Base-by-base conservation (phyloP, 306 rosid species). In the Pyrus bretschneideri region DNA sequence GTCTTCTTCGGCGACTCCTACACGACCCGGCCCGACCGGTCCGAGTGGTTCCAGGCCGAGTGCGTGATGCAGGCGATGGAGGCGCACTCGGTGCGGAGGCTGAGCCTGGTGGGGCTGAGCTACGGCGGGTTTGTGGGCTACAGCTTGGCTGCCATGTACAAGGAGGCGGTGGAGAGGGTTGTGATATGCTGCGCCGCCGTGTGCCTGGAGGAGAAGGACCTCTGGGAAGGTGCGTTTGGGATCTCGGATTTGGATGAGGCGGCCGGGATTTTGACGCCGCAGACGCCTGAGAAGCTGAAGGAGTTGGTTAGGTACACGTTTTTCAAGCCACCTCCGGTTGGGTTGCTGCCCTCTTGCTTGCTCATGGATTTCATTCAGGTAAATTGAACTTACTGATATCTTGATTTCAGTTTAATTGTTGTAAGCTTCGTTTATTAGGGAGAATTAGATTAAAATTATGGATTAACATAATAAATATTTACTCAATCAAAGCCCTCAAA, bases 41-140 rank as follows among this genome's bases (percentile, higher is more conserved):
- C 78, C 13, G 98, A 91, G 54, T 45, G 67, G 45, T 90, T 93
- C 79, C 98, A 93, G 74, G 96, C 96, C 21, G 85, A 90, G 85
- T 90, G 98, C 80, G 72, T 93, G 77, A 84, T 86, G 90, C 85
- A 85, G 29, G 85, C 84, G 25, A 81, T 91, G 96, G 91, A 90
- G 83, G 89, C 83, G 58, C 73, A 88, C 66, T 69, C 87, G 19
- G 96, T 85, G 17, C 10, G 25, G 71, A 81, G 64, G 72, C 25
- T 93, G 80, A 83, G 81, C 49, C 21, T 91, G 55, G 96, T 87
- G 76, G 98, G 96, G 80, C 79, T 91, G 52, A 93, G 98, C 78
- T 93, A 93, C 67, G 97, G 97, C 2, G 98, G 97, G 12, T 90
- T 91, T 19, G 96, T 91, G 0, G 98, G 81, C 25, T 93, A 93